Conservation (phyloP, 495 filamentous ascomycete species). For the Aspergillus mulundensis region DNA sequence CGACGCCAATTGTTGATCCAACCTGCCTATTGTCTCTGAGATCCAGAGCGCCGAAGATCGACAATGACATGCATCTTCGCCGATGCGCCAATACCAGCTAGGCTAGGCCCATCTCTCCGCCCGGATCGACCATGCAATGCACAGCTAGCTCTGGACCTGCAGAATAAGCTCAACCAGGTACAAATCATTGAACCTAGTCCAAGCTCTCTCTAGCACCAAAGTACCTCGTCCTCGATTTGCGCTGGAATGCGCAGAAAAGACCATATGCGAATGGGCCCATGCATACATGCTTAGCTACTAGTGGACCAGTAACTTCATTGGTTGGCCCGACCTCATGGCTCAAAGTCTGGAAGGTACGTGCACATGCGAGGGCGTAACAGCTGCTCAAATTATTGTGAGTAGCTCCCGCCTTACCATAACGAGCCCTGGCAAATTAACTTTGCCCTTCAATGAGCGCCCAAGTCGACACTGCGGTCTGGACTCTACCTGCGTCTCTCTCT, state of each 20-base stretch:
- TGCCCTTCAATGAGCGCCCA: neutral
- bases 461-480: no score
- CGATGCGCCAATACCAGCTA: neutral
- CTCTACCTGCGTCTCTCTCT: no score
- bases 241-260: conserved; percentile 12
- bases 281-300: conserved; percentile 6
- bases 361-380: neutral
- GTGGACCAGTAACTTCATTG: neutral
- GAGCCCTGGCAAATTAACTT: neutral
- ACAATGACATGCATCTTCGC: neutral
- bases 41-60: conserved; percentile 4
- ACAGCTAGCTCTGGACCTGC: neutral
- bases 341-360: neutral
- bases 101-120: neutral
- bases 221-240: neutral
- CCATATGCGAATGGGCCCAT: neutral
- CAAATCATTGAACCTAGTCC: conserved; percentile 2
- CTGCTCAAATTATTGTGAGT: no score
- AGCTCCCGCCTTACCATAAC: neutral
- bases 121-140: neutral
- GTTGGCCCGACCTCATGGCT: neutral
- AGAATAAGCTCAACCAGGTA: conserved; percentile 2
- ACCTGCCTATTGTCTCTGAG: neutral
- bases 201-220: neutral
- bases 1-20: conserved; percentile 15